phyloP scores from a whole-genome alignment of 2,329 filamentous ascomycete genomes.

The Zasmidium cellare region DNA sequence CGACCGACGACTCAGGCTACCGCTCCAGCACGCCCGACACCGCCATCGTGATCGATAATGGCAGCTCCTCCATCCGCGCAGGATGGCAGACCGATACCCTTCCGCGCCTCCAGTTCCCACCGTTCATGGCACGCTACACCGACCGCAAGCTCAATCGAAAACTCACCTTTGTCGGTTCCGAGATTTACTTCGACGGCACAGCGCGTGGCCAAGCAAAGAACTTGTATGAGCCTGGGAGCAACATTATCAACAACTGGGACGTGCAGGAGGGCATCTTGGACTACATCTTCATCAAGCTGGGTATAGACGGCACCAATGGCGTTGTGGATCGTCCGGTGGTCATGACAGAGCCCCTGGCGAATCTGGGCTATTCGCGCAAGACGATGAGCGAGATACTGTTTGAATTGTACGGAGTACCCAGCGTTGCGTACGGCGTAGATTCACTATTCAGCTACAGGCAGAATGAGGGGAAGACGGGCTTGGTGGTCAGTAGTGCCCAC shows the following conservation, averaged over 20 bases:
- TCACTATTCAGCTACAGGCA: constrained; percentile 94
- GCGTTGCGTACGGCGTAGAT: constrained; percentile 90
- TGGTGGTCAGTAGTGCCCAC: constrained; percentile 89
- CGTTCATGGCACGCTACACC: constrained; percentile 91
- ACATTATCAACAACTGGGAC: constrained; percentile 96
- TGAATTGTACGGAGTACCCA: constrained; percentile 90
- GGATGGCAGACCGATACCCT: constrained; percentile 90
- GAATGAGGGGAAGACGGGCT: constrained; percentile 82
- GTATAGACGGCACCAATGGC: constrained; percentile 71
- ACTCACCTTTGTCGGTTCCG: constrained; percentile 86
- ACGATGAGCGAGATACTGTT: constrained; percentile 94
- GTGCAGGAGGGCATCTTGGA: constrained; percentile 93
- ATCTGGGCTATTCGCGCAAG: constrained; percentile 78
- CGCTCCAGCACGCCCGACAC: constrained; percentile 62
- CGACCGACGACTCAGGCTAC: constrained; percentile 67
- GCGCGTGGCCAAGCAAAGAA: constrained; percentile 86
- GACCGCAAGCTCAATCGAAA: constrained; percentile 91
- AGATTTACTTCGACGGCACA: constrained; percentile 93
- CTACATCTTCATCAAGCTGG: constrained; percentile 91
- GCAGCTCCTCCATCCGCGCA: constrained; percentile 83
- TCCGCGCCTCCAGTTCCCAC: constrained; percentile 79
- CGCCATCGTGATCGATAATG: constrained; percentile 97
- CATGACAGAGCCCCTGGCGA: constrained; percentile 94
- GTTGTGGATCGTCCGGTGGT: constrained; percentile 84
- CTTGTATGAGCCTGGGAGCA: constrained; percentile 86